These are phyloP conservation scores for Tremella yokohamensis DNA, from an alignment of 768 basidiomycete genomes.

Conservation along the genomic window DNA sequence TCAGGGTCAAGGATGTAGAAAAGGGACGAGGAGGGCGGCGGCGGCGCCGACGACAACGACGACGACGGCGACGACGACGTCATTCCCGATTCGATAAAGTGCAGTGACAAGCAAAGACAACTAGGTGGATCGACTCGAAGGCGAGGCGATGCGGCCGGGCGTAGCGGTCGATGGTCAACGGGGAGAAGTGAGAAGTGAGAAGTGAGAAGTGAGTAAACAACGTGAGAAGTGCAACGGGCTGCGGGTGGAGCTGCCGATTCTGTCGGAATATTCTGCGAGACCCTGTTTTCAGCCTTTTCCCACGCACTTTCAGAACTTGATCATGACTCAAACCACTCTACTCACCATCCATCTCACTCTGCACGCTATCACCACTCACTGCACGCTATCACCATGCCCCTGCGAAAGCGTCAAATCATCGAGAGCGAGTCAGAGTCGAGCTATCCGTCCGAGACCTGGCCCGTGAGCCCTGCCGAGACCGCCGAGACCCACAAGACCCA, in stretches of 20 bases:
- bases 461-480: background rate
- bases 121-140: conserved; percentile 3
- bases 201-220: no score
- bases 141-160: conserved; percentile 5
- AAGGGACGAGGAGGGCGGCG: no score
- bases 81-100: no score
- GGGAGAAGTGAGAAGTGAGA: background rate
- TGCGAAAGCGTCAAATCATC: background rate
- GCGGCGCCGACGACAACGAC: no score
- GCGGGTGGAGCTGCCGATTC: background rate
- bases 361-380: background rate
- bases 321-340: background rate
- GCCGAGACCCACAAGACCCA: conserved; percentile 1
- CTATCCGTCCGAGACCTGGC: background rate
- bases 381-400: background rate
- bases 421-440: background rate
- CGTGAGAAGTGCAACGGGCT: no score
- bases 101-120: no score
- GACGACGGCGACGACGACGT: no score
- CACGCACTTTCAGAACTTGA: background rate
- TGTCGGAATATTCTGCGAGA: conserved; percentile 1
- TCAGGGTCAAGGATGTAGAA: no score
- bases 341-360: background rate
- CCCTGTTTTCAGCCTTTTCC: conserved; percentile 1
- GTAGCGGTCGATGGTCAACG: background rate